A percentile compares a stretch with the other conserved stretches of the same genome.
Evolutionary conservation across 2,329 filamentous ascomycete genomes (phyloP).

Genomic region (Xylariales sp.): DNA sequence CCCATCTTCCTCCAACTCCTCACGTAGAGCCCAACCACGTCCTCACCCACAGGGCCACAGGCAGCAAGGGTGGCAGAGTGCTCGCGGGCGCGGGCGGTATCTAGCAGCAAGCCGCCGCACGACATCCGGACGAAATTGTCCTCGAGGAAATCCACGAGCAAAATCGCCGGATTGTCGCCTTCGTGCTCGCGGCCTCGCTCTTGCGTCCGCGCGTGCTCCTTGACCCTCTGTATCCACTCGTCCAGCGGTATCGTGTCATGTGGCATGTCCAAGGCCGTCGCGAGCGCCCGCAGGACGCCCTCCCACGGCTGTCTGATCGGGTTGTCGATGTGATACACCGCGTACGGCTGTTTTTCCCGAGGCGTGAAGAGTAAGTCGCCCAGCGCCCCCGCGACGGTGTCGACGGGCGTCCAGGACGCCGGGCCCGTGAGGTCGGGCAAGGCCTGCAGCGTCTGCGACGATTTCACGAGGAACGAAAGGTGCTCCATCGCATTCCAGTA

Average conservation of each 20-base stretch:
- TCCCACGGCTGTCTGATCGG: slow-evolving; percentile 35
- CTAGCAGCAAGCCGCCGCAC: slow-evolving; percentile 32
- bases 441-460: slow-evolving; percentile 50
- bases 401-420: slow-evolving; percentile 35
- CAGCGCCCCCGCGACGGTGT: slow-evolving; percentile 20
- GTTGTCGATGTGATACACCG: slow-evolving; percentile 37
- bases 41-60: slow-evolving; percentile 50
- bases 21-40: slow-evolving; percentile 51
- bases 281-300: slow-evolving; percentile 4
- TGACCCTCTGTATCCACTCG: slow-evolving; percentile 46
- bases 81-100: slow-evolving; percentile 48
- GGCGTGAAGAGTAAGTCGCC: slow-evolving; percentile 17
- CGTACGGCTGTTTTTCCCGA: not conserved
- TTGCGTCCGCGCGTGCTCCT: not conserved
- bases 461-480: slow-evolving; percentile 56
- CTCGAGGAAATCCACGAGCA: slow-evolving; percentile 37
- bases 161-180: slow-evolving; percentile 23
- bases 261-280: slow-evolving; percentile 15
- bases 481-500: slow-evolving; percentile 61
- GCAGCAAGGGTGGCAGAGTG: slow-evolving; percentile 53
- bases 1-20: slow-evolving; percentile 44
- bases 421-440: slow-evolving; percentile 38
- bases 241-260: slow-evolving; percentile 39
- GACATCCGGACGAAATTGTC: slow-evolving; percentile 33
- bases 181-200: slow-evolving; percentile 11